These are phyloP conservation scores for Penicillium simplicissimum DNA, from an alignment of 495 filamentous ascomycete species.

Conservation along the genomic window DNA sequence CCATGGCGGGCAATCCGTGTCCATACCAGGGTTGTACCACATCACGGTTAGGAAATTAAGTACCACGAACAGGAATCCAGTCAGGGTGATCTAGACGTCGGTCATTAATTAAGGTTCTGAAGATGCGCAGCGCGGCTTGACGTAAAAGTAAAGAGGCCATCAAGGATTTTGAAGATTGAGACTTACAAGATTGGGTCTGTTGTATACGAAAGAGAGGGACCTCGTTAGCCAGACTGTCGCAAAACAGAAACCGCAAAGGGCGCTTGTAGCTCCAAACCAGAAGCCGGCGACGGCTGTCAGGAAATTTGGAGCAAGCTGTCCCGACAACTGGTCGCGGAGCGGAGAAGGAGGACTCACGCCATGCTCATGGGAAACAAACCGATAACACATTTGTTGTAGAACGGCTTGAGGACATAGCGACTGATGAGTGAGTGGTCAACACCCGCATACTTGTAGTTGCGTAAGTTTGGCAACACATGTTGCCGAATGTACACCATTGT, in stretches of 20 bases:
- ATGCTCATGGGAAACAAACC: slow-evolving; percentile 92
- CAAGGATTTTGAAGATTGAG: slow-evolving; percentile 12
- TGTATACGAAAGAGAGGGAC: slow-evolving; percentile 18
- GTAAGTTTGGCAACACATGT: slow-evolving; percentile 81
- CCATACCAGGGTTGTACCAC: slow-evolving; percentile 94
- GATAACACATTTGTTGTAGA: slow-evolving; percentile 94
- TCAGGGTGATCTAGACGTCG: slow-evolving; percentile 70
- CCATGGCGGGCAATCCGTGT: slow-evolving; percentile 91
- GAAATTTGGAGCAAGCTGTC: background rate
- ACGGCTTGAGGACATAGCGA: slow-evolving; percentile 90
- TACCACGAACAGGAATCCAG: slow-evolving; percentile 88
- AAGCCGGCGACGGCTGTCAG: background rate
- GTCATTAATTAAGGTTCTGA: background rate
- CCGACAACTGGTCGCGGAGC: background rate
- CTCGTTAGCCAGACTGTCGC: slow-evolving; percentile 18
- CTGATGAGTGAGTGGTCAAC: slow-evolving; percentile 90
- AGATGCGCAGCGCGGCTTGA: background rate
- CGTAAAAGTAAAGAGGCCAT: background rate
- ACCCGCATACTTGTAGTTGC: slow-evolving; percentile 87
- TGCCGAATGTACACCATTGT: slow-evolving; percentile 89
- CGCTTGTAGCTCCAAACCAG: background rate
- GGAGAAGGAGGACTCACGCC: slow-evolving; percentile 61
- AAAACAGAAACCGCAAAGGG: background rate
- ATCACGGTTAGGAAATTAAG: slow-evolving; percentile 89
- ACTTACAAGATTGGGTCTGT: slow-evolving; percentile 64